phyloP scores from a whole-genome alignment of 345 rosid genomes.

The Citrus trifoliata region DNA sequence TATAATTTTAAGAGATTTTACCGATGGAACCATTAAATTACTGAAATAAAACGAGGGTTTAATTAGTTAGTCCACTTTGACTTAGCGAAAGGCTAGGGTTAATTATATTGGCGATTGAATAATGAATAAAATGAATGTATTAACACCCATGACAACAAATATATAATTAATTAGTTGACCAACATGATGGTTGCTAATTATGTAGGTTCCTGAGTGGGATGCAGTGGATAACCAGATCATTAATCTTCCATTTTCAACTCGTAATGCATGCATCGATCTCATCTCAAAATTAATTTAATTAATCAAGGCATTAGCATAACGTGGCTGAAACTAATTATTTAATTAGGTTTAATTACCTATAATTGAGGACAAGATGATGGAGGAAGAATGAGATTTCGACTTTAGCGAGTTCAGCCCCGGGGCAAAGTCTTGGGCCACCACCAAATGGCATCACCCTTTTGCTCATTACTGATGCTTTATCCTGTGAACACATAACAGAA shows the following conservation, averaged over 20 bases:
- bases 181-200: background rate
- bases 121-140: background rate
- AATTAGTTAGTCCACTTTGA: background rate
- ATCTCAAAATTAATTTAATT: background rate
- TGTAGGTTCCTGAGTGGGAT: conserved; percentile 32
- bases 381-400: conserved; percentile 69
- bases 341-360: conserved; percentile 37
- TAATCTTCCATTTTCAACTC: conserved; percentile 2
- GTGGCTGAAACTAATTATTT: background rate
- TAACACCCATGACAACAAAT: no score
- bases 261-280: background rate
- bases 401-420: conserved; percentile 84
- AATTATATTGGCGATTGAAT: background rate
- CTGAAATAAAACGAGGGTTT: background rate
- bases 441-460: conserved; percentile 78
- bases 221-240: background rate
- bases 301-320: background rate
- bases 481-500: conserved; percentile 24
- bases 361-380: conserved; percentile 83
- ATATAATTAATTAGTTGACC: background rate
- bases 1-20: no score
- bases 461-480: conserved; percentile 37
- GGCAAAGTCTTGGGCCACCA: conserved; percentile 80
- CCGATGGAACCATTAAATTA: background rate
- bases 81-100: background rate